phyloP scores from a whole-genome alignment of 305 asterid genomes.

The Caryopteris hybrid region DNA sequence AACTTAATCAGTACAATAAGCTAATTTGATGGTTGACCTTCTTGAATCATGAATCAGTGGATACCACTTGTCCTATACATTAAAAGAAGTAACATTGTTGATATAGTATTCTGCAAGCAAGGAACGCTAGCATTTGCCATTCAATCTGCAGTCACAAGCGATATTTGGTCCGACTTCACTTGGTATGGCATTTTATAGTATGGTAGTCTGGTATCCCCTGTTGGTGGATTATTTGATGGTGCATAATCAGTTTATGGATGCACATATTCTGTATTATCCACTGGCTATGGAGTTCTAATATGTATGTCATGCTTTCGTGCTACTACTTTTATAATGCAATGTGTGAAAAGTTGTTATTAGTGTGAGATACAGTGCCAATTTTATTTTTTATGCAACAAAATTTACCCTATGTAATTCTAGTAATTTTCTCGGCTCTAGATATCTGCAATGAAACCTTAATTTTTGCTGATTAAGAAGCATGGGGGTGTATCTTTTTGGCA shows the following conservation, averaged over 20 bases:
- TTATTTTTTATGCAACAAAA: neutral
- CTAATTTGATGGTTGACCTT: neutral
- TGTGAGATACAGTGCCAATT: neutral
- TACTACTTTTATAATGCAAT: neutral
- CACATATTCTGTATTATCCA: neutral
- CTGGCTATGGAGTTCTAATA: neutral
- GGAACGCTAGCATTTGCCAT: neutral
- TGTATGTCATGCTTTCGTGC: neutral
- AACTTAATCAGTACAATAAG: neutral
- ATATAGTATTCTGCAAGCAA: neutral
- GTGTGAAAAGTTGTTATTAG: neutral
- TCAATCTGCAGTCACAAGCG: conserved; percentile 1
- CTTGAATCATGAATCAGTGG: neutral
- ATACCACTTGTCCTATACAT: neutral
- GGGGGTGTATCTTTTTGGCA: neutral
- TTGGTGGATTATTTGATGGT: neutral
- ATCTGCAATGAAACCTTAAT: neutral
- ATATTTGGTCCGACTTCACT: conserved; percentile 3
- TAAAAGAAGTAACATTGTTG: neutral
- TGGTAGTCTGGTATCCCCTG: neutral
- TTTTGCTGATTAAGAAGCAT: neutral
- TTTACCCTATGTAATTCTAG: neutral
- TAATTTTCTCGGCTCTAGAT: neutral
- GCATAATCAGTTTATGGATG: neutral
- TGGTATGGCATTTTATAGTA: neutral